phyloP scores from a whole-genome alignment of 2,329 filamentous ascomycete genomes.

The Periconia sp. region DNA sequence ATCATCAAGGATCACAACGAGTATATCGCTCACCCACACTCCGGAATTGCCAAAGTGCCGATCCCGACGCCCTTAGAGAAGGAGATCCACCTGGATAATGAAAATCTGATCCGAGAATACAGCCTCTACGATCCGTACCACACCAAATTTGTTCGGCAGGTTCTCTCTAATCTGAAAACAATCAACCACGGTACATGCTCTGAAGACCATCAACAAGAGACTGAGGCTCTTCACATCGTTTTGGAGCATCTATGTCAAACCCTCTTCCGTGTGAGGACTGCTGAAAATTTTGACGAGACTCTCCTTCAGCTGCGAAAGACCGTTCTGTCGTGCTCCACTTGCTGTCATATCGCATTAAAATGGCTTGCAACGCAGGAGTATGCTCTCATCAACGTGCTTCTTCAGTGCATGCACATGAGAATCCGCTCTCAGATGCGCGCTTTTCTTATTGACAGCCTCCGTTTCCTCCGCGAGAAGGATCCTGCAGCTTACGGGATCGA shows the following conservation, averaged over 20 bases:
- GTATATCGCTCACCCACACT: constrained; percentile 47
- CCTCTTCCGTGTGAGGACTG: constrained; percentile 72
- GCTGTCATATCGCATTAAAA: constrained; percentile 64
- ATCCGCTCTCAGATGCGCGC: constrained; percentile 34
- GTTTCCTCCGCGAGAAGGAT: constrained; percentile 39
- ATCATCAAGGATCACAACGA: constrained; percentile 52
- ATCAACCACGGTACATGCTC: constrained; percentile 59
- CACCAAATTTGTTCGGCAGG: constrained; percentile 67
- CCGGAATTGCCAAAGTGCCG: constrained; percentile 55
- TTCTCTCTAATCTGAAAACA: constrained; percentile 64
- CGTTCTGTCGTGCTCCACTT: constrained; percentile 58
- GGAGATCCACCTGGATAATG: constrained; percentile 74
- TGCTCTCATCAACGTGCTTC: constrained; percentile 67
- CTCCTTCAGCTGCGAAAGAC: constrained; percentile 59
- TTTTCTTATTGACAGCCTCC: constrained; percentile 41
- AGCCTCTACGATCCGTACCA: constrained; percentile 79
- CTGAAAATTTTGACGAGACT: constrained; percentile 66
- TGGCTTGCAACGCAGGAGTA: constrained; percentile 65
- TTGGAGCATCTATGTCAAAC: constrained; percentile 77
- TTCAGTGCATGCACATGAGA: constrained; percentile 35
- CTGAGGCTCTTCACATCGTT: constrained; percentile 60
- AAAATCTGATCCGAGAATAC: constrained; percentile 74
- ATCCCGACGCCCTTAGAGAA: constrained; percentile 54
- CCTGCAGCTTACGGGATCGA: constrained; percentile 33
- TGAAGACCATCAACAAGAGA: constrained; percentile 53